Percentiles rank a stretch among this genome's conserved stretches.
These are phyloP conservation scores for Ascochyta clinopodiicola DNA, from an alignment of 2,329 filamentous ascomycete species.

Conservation along the genomic window DNA sequence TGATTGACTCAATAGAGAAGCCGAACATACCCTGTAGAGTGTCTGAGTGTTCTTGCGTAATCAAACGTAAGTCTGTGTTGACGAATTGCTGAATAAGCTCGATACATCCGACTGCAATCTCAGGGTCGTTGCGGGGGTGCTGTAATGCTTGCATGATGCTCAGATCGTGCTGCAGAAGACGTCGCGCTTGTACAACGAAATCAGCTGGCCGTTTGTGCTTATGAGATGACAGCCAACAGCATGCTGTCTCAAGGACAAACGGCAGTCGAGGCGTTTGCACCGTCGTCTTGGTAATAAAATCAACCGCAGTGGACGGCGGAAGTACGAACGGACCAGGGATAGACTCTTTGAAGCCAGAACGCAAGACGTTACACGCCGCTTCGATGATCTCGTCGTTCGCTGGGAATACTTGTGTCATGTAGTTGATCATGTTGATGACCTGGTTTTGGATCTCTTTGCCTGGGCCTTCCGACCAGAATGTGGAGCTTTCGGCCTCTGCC, in stretches of 20 bases:
- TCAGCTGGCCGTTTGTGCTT: conserved; percentile 52
- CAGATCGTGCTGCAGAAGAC: conserved; percentile 65
- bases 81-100: conserved; percentile 73
- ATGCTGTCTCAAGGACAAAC: conserved; percentile 72
- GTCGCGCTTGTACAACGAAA: conserved; percentile 37
- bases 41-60: conserved; percentile 66
- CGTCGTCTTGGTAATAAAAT: conserved; percentile 67
- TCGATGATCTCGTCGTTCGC: conserved; percentile 73
- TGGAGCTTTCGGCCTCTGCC: conserved; percentile 36
- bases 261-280: conserved; percentile 71
- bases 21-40: conserved; percentile 71
- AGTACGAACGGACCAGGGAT: conserved; percentile 80
- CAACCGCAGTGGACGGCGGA: conserved; percentile 67
- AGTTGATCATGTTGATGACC: conserved; percentile 59
- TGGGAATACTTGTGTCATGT: conserved; percentile 61
- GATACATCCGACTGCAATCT: conserved; percentile 75
- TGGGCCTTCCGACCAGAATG: conserved; percentile 58
- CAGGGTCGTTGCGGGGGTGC: conserved; percentile 69
- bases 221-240: conserved; percentile 64
- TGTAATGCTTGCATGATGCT: conserved; percentile 68
- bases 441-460: conserved; percentile 60
- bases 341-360: conserved; percentile 76
- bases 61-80: conserved; percentile 64
- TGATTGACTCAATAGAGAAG: conserved; percentile 73
- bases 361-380: conserved; percentile 72